Conservation (phyloP, 371 early-diverging fungal species). For the Dinochytrium kinnereticum region DNA sequence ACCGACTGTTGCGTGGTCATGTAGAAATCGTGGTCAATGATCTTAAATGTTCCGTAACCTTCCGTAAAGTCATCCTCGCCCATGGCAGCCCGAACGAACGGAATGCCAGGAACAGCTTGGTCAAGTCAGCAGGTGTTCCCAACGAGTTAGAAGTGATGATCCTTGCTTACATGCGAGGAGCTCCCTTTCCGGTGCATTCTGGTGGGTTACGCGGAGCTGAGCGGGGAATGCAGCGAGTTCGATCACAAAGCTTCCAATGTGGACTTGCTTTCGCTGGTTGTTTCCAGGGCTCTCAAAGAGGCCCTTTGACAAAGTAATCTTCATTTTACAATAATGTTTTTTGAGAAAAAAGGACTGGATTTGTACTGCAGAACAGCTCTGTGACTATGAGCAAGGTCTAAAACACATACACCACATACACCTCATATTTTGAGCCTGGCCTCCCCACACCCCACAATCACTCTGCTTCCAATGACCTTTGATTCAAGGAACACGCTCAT, state of each 20-base stretch:
- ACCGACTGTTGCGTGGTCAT: constrained; percentile 14
- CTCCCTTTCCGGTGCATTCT: neutral
- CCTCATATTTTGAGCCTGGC: too few species aligned
- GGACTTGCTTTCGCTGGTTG: constrained; percentile 1
- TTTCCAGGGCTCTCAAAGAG: neutral
- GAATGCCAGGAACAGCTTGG: constrained; percentile 11
- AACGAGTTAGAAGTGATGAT: neutral
- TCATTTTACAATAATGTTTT: too few species aligned
- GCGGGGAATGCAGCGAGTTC: neutral
- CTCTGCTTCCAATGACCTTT: too few species aligned
- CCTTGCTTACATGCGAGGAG: neutral
- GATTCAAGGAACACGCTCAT: too few species aligned
- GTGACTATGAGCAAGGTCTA: too few species aligned
- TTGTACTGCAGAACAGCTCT: too few species aligned
- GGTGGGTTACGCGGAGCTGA: neutral
- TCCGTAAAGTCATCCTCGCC: constrained; percentile 26
- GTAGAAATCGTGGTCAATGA: constrained; percentile 27
- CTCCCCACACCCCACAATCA: too few species aligned
- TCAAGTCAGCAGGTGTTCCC: neutral
- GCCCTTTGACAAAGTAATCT: neutral
- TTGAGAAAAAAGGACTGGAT: too few species aligned
- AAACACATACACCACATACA: too few species aligned
- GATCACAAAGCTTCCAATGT: constrained; percentile 7
- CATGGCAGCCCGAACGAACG: constrained; percentile 14
- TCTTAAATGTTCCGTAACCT: constrained; percentile 20